These are phyloP conservation scores for Phaeophleospora eucalypticola DNA, from an alignment of 2,329 filamentous ascomycete species.

Conservation along the genomic window DNA sequence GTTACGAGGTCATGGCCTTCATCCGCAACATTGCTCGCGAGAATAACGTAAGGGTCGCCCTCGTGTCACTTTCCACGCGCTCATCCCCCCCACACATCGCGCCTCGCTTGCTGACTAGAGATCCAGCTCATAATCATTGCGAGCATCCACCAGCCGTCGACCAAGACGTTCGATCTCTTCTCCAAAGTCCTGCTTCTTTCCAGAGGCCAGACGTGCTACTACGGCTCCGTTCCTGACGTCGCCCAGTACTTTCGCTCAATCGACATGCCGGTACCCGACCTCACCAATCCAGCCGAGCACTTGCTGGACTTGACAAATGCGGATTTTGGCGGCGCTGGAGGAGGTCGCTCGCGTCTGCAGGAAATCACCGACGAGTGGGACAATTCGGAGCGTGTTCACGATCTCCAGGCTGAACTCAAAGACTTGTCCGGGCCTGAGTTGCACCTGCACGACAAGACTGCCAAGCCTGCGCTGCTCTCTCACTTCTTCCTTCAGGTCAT, in stretches of 20 bases:
- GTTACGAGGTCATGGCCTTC: constrained; percentile 68
- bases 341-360: constrained; percentile 39
- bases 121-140: constrained; percentile 66
- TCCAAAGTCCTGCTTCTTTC: constrained; percentile 71
- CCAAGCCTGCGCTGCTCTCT: not conserved
- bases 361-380: constrained; percentile 52
- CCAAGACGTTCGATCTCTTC: constrained; percentile 70
- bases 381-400: constrained; percentile 33
- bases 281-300: constrained; percentile 73
- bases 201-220: constrained; percentile 64
- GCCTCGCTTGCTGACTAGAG: no score
- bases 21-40: constrained; percentile 59
- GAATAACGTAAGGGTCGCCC: constrained; percentile 61
- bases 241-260: constrained; percentile 57
- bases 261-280: constrained; percentile 57
- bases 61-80: no score
- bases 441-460: not conserved
- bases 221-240: constrained; percentile 55
- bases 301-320: constrained; percentile 70
- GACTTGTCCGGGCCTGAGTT: constrained; percentile 8
- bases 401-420: constrained; percentile 13
- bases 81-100: no score
- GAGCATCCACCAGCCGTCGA: constrained; percentile 79
- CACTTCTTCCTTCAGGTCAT: constrained; percentile 27
- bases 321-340: constrained; percentile 57